A percentile compares a stretch with the other conserved stretches of the same genome.
Evolutionary conservation across 2,329 filamentous ascomycete species (phyloP).

Genomic region (Pyricularia pennisetigena): DNA sequence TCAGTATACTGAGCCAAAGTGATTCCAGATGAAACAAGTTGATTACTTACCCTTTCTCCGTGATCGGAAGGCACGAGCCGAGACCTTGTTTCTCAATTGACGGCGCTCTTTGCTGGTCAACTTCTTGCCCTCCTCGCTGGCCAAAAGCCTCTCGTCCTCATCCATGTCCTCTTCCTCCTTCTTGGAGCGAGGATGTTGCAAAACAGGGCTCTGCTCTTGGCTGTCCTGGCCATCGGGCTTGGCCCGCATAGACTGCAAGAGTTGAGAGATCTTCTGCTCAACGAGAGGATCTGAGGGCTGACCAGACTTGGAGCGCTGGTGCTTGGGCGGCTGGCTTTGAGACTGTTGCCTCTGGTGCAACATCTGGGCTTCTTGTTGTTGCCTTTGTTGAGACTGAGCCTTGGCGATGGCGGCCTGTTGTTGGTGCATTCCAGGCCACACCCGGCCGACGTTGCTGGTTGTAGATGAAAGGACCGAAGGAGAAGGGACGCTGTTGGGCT

Average conservation of each 20-base stretch:
- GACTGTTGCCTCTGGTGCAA: constrained; percentile 30
- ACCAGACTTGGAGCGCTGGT: constrained; percentile 37
- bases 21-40: too few species aligned
- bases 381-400: constrained; percentile 57
- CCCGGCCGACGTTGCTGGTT: constrained; percentile 49
- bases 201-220: neutral
- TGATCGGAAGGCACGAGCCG: constrained; percentile 94
- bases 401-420: constrained; percentile 71
- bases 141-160: constrained; percentile 84
- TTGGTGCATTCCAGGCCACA: constrained; percentile 91
- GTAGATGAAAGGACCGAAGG: constrained; percentile 30
- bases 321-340: constrained; percentile 28
- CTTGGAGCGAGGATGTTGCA: constrained; percentile 47
- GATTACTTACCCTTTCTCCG: constrained; percentile 77
- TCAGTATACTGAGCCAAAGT: constrained; percentile 32
- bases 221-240: constrained; percentile 27
- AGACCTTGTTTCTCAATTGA: constrained; percentile 98
- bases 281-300: constrained; percentile 58
- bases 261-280: constrained; percentile 88
- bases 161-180: constrained; percentile 99
- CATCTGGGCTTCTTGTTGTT: constrained; percentile 48
- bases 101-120: constrained; percentile 95
- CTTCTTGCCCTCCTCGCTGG: constrained; percentile 98
- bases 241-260: constrained; percentile 85
- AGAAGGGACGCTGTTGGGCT: constrained; percentile 38